A percentile compares a stretch with the other conserved stretches of the same genome.
phyloP scores from a whole-genome alignment of 306 rosid genomes.

The Mimosa bimucronata region DNA sequence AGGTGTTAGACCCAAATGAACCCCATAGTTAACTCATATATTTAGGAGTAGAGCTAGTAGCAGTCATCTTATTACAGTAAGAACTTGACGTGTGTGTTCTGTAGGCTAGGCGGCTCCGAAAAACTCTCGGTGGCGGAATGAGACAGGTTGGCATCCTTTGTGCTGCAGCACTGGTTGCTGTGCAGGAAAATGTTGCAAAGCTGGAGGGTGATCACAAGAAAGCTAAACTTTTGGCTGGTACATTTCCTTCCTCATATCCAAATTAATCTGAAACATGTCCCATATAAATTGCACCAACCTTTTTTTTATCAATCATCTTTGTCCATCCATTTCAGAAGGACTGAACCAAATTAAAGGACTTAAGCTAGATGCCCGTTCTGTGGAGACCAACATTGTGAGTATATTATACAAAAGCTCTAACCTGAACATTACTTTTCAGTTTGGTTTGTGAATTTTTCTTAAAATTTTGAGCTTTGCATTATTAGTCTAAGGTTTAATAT shows the following conservation, averaged over 20 bases:
- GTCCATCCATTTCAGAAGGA: constrained; percentile 53
- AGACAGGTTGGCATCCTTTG: constrained; percentile 87
- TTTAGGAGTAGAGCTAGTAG: background rate
- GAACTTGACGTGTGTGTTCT: constrained; percentile 4
- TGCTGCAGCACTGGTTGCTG: constrained; percentile 83
- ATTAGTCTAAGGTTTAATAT: background rate
- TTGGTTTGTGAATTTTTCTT: background rate
- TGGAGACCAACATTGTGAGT: constrained; percentile 90
- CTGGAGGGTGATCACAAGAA: constrained; percentile 83
- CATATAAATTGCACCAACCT: background rate
- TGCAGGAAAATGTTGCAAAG: constrained; percentile 69
- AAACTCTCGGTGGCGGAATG: constrained; percentile 97
- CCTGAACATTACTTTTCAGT: background rate
- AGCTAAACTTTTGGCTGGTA: constrained; percentile 77
- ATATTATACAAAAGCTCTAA: background rate
- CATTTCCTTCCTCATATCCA: background rate
- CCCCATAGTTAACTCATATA: no score
- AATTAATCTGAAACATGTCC: background rate
- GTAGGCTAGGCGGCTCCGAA: constrained; percentile 83
- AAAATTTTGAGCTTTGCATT: background rate
- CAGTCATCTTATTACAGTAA: background rate
- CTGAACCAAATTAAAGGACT: constrained; percentile 64
- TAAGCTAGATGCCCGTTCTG: constrained; percentile 50
- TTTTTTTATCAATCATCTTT: background rate
- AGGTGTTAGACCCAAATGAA: no score